Conservation (phyloP, 352 stramenopile species). For the Phytophthora boehmeriae region DNA sequence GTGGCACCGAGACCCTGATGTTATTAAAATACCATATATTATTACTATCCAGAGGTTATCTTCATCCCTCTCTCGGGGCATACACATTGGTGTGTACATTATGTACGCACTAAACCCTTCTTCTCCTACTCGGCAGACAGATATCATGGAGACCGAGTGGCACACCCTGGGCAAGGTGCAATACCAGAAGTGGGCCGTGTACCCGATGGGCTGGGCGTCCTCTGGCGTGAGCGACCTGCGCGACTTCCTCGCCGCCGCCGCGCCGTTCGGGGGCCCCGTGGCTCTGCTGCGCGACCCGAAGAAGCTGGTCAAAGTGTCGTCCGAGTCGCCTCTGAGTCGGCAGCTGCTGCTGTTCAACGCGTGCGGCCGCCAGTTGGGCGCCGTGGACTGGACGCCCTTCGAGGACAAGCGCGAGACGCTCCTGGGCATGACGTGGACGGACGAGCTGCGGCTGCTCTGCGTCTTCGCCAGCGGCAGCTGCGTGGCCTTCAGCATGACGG, state of each 20-base stretch:
- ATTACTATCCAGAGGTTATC: too few species aligned
- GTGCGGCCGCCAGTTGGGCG: slow-evolving; percentile 61
- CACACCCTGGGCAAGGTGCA: slow-evolving; percentile 86
- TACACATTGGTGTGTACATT: too few species aligned
- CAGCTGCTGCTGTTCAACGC: slow-evolving; percentile 80
- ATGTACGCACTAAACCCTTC: too few species aligned
- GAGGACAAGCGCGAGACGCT: slow-evolving; percentile 76
- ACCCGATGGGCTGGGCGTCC: slow-evolving; percentile 65
- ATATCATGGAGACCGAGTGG: slow-evolving; percentile 79
- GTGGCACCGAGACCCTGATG: too few species aligned
- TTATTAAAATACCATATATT: too few species aligned
- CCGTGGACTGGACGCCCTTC: slow-evolving; percentile 69
- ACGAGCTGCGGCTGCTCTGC: slow-evolving; percentile 80
- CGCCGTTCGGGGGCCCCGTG: slow-evolving; percentile 75
- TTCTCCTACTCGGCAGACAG: too few species aligned
- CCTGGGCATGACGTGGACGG: slow-evolving; percentile 80
- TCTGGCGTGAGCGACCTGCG: slow-evolving; percentile 64
- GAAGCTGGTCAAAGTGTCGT: slow-evolving; percentile 73
- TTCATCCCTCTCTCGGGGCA: too few species aligned
- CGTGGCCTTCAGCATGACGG: slow-evolving; percentile 70
- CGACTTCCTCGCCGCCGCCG: slow-evolving; percentile 64
- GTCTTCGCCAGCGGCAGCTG: slow-evolving; percentile 80
- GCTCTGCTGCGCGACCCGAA: slow-evolving; percentile 79
- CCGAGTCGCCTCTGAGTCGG: slow-evolving; percentile 51
- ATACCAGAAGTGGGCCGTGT: slow-evolving; percentile 86